Percentiles rank a stretch among this genome's conserved stretches.
phyloP scores from a whole-genome alignment of 2,329 filamentous ascomycete species.

The Aspergillus sergii region DNA sequence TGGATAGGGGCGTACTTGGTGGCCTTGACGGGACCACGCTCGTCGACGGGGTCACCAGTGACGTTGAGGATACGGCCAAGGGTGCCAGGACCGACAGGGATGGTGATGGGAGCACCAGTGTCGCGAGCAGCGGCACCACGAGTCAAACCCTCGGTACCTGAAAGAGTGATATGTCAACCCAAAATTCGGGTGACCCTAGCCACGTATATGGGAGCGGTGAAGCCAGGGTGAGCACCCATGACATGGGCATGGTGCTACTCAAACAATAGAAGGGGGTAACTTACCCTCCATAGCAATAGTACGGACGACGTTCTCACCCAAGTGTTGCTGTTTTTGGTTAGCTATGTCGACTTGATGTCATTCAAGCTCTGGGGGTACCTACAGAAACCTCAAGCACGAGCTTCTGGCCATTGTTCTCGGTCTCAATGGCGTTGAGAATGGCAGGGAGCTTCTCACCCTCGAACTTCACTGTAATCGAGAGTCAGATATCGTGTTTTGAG shows the following conservation, averaged over 20 bases:
- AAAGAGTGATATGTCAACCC: conserved; percentile 7
- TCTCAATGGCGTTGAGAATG: conserved; percentile 96
- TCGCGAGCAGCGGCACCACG: conserved; percentile 84
- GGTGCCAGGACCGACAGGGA: conserved; percentile 89
- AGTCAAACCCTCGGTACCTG: conserved; percentile 98
- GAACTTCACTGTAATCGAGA: conserved; percentile 79
- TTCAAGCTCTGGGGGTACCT: conserved; percentile 49
- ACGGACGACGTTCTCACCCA: conserved; percentile 98
- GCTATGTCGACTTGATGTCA: conserved; percentile 22
- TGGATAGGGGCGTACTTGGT: conserved; percentile 88
- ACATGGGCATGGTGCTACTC: background rate
- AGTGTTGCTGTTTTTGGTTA: conserved; percentile 76
- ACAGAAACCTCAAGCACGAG: conserved; percentile 95
- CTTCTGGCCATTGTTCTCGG: conserved; percentile 88
- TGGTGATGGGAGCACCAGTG: conserved; percentile 92
- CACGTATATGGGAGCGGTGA: conserved; percentile 7
- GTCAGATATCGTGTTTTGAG: conserved; percentile 32
- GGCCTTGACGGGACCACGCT: conserved; percentile 96
- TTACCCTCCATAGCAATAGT: conserved; percentile 99
- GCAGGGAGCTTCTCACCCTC: conserved; percentile 88
- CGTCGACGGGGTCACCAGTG: conserved; percentile 99
- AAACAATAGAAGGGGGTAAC: conserved; percentile 33
- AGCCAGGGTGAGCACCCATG: background rate
- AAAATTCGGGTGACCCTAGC: too few relatives aligned
- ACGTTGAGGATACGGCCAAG: conserved; percentile 99